Base-by-base conservation (phyloP, 495 filamentous ascomycete genomes). In the Cudoniella acicularis region DNA sequence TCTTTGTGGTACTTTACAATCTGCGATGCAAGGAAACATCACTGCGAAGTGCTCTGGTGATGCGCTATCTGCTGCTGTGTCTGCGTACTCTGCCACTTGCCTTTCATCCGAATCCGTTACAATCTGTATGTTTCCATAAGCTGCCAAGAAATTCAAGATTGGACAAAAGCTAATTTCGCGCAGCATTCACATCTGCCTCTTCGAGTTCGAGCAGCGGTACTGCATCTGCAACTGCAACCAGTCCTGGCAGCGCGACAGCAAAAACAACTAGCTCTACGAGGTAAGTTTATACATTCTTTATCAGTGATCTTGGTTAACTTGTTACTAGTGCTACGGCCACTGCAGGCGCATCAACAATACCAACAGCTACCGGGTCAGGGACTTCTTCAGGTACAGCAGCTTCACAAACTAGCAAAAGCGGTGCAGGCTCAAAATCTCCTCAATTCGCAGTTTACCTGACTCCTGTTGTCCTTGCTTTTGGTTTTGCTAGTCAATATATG, bases 51-150 rank as follows among this genome's bases (percentile, higher is more conserved):
- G 70, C 63, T 57, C 62, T 56, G 62, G 53, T 25, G 63, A 58
- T 20, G 54, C 57, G 11, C 55, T 65, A n/a, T 49, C 70, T 36
- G 36, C 53, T 36, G 68, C 70, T 42, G 67, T 65, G 49, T 36
- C 53, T 17, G 63, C 64, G 36, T 72, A 70, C 57, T 66, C 66
- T 23, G 65, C 64, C 53, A 71, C 68, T 48, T 72, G 70, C 57
- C 54, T 69, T 40, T 67, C 56, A 16, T 52, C 57, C 10, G 21
- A 64, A 59, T 67, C 66, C 22, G 60, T 72, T 2, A 72, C 70
- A 4, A 65, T 72, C 53, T 41, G 56, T 61, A 61, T 49, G 52
- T 22, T 56, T 13, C 30, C 30, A 6, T 36, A 4, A 36, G 30
- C 30, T 36, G 30, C 30, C 30, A 36, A 54, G 11, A 54, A 47